phyloP scores from a whole-genome alignment of 2,329 filamentous ascomycete genomes.

The Arthrobotrys conoides region DNA sequence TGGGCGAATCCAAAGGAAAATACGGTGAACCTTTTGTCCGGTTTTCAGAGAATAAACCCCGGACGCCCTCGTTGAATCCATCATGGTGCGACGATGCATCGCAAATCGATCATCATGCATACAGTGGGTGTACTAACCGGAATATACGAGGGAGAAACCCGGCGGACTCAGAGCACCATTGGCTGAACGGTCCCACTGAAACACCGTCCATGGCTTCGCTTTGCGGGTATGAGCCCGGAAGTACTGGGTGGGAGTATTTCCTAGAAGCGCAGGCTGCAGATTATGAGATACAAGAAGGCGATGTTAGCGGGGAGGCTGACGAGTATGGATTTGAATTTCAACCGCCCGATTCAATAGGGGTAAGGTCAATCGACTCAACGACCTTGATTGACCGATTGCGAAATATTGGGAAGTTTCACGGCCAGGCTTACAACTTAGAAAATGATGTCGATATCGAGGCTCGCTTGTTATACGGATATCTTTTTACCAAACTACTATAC shows the following conservation, averaged over 20 bases:
- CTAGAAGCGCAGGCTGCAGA: conserved; percentile 63
- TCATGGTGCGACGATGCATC: conserved; percentile 28
- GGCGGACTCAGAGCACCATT: conserved; percentile 42
- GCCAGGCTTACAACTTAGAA: conserved; percentile 30
- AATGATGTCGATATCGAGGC: conserved; percentile 35
- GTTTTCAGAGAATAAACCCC: not conserved
- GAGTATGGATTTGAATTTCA: conserved; percentile 61
- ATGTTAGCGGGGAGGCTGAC: conserved; percentile 54
- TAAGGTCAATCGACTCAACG: conserved; percentile 53
- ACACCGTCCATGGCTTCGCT: conserved; percentile 63
- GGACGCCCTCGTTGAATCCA: not conserved
- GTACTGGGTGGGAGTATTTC: conserved; percentile 64
- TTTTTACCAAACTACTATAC: conserved; percentile 68
- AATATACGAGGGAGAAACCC: not conserved
- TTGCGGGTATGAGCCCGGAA: conserved; percentile 63
- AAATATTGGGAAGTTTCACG: conserved; percentile 50
- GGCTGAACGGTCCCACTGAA: conserved; percentile 52
- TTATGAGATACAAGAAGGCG: conserved; percentile 60
- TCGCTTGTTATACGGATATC: conserved; percentile 66
- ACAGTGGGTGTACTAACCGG: conserved; percentile 34
- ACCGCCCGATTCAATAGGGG: conserved; percentile 49
- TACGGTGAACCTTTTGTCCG: conserved; percentile 37
- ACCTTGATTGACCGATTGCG: conserved; percentile 50
- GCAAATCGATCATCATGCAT: conserved; percentile 42
- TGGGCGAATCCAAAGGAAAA: conserved; percentile 43